phyloP scores from a whole-genome alignment of 2,329 filamentous ascomycete species.

The Cladosporium cucumerinum region DNA sequence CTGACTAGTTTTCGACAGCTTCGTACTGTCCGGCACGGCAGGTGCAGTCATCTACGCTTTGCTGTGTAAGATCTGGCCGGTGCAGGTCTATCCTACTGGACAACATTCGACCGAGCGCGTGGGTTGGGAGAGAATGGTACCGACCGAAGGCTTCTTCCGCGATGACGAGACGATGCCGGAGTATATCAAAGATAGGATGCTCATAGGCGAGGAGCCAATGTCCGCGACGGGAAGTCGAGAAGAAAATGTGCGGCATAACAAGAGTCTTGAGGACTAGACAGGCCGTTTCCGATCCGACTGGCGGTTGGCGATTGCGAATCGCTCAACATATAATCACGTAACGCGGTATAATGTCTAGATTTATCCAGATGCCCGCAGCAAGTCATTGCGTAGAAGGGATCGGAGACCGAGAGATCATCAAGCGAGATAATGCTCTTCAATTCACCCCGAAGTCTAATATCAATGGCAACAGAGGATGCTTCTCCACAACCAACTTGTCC shows the following conservation, averaged over 20 bases:
- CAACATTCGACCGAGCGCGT: slow-evolving; percentile 14
- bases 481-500: background rate
- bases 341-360: background rate
- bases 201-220: no score
- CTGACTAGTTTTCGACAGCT: background rate
- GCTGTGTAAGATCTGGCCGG: slow-evolving; percentile 20
- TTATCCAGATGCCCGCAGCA: no score
- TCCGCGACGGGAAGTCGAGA: no score
- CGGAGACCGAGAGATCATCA: no score
- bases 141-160: slow-evolving; percentile 24
- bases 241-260: no score
- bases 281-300: no score
- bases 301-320: no score
- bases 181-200: slow-evolving; percentile 19
- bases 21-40: slow-evolving; percentile 22
- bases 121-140: slow-evolving; percentile 24
- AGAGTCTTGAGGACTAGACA: no score
- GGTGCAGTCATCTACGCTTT: slow-evolving; percentile 20
- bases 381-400: no score
- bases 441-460: background rate
- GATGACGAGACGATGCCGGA: slow-evolving; percentile 23
- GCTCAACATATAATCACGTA: no score
- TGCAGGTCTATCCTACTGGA: slow-evolving; percentile 23
- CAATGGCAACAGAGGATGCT: background rate
- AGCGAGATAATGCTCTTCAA: background rate